Percentiles rank a stretch among this genome's conserved stretches.
phyloP scores from a whole-genome alignment of 805 yeast species.

The Yarrowia keelungensis region DNA sequence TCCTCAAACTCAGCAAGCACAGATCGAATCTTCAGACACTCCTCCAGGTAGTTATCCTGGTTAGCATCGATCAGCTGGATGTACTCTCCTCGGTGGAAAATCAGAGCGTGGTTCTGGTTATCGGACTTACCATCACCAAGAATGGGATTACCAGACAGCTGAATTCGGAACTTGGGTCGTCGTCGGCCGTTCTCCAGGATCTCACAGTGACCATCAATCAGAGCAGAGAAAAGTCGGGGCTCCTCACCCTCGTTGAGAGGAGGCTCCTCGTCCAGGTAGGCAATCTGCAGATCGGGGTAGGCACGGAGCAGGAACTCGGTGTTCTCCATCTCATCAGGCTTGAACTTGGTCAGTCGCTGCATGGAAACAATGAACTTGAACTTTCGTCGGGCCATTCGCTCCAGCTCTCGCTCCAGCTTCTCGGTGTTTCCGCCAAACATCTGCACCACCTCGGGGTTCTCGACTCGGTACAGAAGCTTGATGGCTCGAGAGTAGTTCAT shows the following conservation, averaged over 20 bases:
- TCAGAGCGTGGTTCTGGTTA: constrained; percentile 86
- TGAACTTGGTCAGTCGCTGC: constrained; percentile 79
- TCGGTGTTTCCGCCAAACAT: constrained; percentile 99
- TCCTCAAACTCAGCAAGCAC: constrained; percentile 93
- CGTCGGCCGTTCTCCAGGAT: constrained; percentile 65
- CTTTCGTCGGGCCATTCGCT: constrained; percentile 79
- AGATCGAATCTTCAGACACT: constrained; percentile 87
- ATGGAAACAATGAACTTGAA: constrained; percentile 82
- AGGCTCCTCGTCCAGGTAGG: constrained; percentile 93
- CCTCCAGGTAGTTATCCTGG: constrained; percentile 94
- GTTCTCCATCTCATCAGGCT: constrained; percentile 68
- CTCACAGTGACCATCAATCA: constrained; percentile 67
- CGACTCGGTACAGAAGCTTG: constrained; percentile 90
- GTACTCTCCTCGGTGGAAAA: constrained; percentile 92
- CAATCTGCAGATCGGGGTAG: constrained; percentile 77
- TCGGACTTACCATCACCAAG: constrained; percentile 97
- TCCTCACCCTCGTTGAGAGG: constrained; percentile 58
- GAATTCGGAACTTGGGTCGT: constrained; percentile 68
- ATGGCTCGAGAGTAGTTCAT: constrained; percentile 98
- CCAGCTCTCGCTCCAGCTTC: constrained; percentile 92
- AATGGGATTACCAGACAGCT: constrained; percentile 90
- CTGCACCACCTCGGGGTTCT: constrained; percentile 90
- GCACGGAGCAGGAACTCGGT: constrained; percentile 70
- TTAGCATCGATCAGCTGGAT: constrained; percentile 95
- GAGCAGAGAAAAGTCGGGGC: constrained; percentile 67